Conservation (phyloP, 768 basidiomycete genomes). For the Calocybe cyanea region DNA sequence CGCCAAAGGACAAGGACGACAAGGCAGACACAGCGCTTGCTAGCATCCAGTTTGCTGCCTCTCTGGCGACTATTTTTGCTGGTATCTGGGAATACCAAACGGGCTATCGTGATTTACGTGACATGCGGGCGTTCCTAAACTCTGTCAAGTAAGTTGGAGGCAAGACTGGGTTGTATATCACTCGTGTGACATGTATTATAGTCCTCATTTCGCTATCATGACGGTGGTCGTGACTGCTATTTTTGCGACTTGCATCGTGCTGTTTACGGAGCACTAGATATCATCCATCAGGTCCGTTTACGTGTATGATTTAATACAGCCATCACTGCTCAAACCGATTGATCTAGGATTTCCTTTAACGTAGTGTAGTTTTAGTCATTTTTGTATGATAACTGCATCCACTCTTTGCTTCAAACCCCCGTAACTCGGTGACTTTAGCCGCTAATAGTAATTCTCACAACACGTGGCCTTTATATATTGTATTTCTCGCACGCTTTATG, state of each 20-base stretch:
- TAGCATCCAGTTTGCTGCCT: slow-evolving; percentile 47
- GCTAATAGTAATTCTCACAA: too few relatives aligned
- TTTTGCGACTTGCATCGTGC: slow-evolving; percentile 48
- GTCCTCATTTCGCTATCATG: slow-evolving; percentile 52
- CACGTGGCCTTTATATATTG: too few relatives aligned
- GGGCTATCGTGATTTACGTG: slow-evolving; percentile 52
- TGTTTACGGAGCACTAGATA: slow-evolving; percentile 32
- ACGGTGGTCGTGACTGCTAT: slow-evolving; percentile 43
- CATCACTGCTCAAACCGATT: too few relatives aligned
- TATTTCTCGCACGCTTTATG: too few relatives aligned
- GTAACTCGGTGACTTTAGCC: too few relatives aligned
- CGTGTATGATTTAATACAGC: too few relatives aligned
- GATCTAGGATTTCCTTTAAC: neutral
- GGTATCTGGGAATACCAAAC: slow-evolving; percentile 67
- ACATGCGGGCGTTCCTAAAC: slow-evolving; percentile 56
- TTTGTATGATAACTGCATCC: neutral
- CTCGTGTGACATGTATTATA: slow-evolving; percentile 19
- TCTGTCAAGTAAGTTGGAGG: slow-evolving; percentile 46
- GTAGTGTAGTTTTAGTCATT: neutral
- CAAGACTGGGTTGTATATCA: neutral
- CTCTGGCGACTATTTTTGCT: slow-evolving; percentile 49
- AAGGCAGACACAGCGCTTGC: slow-evolving; percentile 43
- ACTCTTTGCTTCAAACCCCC: too few relatives aligned
- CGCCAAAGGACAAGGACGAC: slow-evolving; percentile 13
- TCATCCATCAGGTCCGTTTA: neutral